Conservation (phyloP, 805 yeast species). For the Barnettozyma sucrosica region DNA sequence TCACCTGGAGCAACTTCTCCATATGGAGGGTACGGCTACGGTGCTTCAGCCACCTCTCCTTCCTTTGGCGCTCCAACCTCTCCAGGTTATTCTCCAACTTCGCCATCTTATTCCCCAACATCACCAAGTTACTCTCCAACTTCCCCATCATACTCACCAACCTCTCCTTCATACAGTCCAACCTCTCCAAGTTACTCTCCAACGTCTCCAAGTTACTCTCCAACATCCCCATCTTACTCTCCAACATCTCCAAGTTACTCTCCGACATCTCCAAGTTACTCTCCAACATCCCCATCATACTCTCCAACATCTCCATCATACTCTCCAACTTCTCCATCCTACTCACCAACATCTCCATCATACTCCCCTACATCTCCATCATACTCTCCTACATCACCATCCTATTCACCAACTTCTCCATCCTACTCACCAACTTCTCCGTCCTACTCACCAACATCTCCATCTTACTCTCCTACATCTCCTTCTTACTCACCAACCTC, state of each 20-base stretch:
- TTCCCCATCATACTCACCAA: conserved; percentile 56
- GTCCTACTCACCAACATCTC: conserved; percentile 39
- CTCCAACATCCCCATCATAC: conserved; percentile 39
- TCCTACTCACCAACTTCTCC: conserved; percentile 31
- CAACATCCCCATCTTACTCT: conserved; percentile 43
- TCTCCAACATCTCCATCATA: conserved; percentile 39
- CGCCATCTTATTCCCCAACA: conserved; percentile 73
- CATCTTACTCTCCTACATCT: conserved; percentile 35
- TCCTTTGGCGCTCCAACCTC: conserved; percentile 47
- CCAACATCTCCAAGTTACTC: conserved; percentile 65
- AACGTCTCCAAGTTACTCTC: conserved; percentile 50
- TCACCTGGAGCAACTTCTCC: conserved; percentile 52
- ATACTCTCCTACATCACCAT: conserved; percentile 37
- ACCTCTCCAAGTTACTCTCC: conserved; percentile 55
- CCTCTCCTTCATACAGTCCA: conserved; percentile 52
- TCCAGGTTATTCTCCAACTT: conserved; percentile 61
- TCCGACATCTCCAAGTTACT: conserved; percentile 51
- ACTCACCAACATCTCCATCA: conserved; percentile 30
- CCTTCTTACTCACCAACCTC: conserved; percentile 38
- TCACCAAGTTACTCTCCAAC: conserved; percentile 75
- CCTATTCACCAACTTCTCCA: conserved; percentile 35
- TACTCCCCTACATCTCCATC: conserved; percentile 41
- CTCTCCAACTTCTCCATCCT: conserved; percentile 33
- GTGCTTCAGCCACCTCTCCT: conserved; percentile 49
- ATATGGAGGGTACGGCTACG: conserved; percentile 36